A percentile compares a stretch with the other conserved stretches of the same genome.
phyloP scores from a whole-genome alignment of 306 rosid genomes.

The Fragaria ananassa region DNA sequence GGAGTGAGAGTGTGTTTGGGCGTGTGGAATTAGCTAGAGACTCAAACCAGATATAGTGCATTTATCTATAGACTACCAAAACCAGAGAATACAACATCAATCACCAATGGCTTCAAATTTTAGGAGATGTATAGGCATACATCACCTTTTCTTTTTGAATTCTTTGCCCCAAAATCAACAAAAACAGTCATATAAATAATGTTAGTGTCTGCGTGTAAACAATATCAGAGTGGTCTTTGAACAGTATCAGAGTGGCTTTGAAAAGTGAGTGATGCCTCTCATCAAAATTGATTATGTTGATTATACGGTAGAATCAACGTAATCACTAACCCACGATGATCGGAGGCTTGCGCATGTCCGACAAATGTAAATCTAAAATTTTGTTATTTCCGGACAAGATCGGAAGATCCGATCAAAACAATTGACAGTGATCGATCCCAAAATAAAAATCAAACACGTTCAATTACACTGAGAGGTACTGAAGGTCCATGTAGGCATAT shows the following conservation, averaged over 20 bases:
- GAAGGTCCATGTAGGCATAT: not conserved
- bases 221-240: not conserved
- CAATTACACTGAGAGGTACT: not conserved
- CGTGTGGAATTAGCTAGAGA: not conserved
- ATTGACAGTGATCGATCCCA: not conserved
- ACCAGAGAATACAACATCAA: not conserved
- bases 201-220: not conserved
- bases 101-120: not conserved
- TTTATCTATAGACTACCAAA: not conserved
- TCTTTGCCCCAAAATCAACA: not conserved
- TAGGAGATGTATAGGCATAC: not conserved
- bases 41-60: not conserved
- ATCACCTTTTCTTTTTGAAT: not conserved
- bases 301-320: not conserved
- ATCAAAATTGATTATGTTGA: not conserved
- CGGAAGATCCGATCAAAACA: not conserved
- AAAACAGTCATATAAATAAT: not conserved
- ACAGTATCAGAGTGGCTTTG: too few relatives aligned
- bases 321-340: not conserved
- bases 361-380: not conserved
- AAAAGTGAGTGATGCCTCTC: not conserved
- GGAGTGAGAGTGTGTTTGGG: not conserved
- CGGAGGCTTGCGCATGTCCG: not conserved
- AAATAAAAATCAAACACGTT: not conserved
- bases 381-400: not conserved